Conservation (phyloP, 352 stramenopile genomes). For the Pythium dissotocum region DNA sequence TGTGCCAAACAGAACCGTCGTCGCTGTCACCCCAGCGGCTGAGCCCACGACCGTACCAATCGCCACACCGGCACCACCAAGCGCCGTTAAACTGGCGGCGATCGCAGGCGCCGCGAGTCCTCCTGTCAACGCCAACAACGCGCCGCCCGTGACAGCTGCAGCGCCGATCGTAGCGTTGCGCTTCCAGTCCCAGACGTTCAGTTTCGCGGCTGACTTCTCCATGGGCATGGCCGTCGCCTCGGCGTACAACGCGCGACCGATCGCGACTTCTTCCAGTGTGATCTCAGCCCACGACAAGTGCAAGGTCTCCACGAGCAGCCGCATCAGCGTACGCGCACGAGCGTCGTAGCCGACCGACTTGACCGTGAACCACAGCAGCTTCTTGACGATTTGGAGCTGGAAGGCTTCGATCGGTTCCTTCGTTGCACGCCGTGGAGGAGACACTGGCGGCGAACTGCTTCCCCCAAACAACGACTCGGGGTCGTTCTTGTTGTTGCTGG, state of each 20-base stretch:
- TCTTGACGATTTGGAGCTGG: constrained; percentile 60
- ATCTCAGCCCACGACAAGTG: constrained; percentile 60
- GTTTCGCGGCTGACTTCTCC: constrained; percentile 57
- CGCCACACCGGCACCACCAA: constrained; percentile 62
- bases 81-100: constrained; percentile 49
- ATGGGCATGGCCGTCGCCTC: constrained; percentile 76
- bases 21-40: constrained; percentile 56
- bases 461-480: background rate
- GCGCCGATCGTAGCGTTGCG: constrained; percentile 72
- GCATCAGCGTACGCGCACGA: constrained; percentile 54
- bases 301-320: constrained; percentile 49
- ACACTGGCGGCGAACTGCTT: constrained; percentile 1
- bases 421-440: constrained; percentile 9
- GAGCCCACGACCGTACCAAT: constrained; percentile 66
- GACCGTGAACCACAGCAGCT: constrained; percentile 79
- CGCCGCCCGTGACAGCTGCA: constrained; percentile 67
- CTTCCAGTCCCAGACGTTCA: constrained; percentile 77
- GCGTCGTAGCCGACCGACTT: constrained; percentile 81
- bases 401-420: constrained; percentile 40
- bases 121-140: constrained; percentile 72
- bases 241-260: constrained; percentile 67
- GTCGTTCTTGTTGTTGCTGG: constrained; percentile 20
- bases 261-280: constrained; percentile 63
- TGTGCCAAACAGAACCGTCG: constrained; percentile 80
- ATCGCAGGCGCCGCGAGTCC: constrained; percentile 65